Evolutionary conservation across 2,329 filamentous ascomycete genomes (phyloP).

Genomic region (Penicillium sp.): DNA sequence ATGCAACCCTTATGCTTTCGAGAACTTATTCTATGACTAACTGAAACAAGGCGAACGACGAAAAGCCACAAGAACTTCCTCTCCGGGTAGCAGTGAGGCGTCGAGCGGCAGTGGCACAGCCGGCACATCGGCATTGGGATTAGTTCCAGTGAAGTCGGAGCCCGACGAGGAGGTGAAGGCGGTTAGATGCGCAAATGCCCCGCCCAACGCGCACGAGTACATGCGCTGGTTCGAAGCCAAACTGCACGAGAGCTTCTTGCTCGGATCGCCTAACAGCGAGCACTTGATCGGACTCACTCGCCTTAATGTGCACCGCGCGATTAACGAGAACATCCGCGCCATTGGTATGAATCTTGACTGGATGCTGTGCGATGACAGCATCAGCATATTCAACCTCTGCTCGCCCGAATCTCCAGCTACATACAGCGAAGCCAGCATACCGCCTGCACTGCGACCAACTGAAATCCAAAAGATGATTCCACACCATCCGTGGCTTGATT

Average conservation of each 20-base stretch:
- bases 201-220: constrained; percentile 7
- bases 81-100: neutral
- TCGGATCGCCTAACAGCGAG: constrained; percentile 7
- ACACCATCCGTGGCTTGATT: constrained; percentile 48
- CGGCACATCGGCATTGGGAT: neutral
- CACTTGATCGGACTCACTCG: constrained; percentile 40
- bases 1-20: neutral
- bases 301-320: constrained; percentile 42
- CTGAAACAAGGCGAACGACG: neutral
- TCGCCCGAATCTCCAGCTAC: neutral
- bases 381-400: constrained; percentile 31
- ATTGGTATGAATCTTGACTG: constrained; percentile 31
- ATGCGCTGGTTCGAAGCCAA: constrained; percentile 14
- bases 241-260: neutral
- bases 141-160: neutral
- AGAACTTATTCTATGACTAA: neutral
- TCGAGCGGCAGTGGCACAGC: neutral
- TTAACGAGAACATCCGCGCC: constrained; percentile 34
- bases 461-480: constrained; percentile 39
- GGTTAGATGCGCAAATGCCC: constrained; percentile 7
- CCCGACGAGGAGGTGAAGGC: neutral
- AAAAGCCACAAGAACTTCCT: neutral
- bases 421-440: constrained; percentile 20
- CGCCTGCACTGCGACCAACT: constrained; percentile 41
- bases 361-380: constrained; percentile 27